Percentiles rank a stretch among this genome's conserved stretches.
phyloP scores from a whole-genome alignment of 1,284 basidiomycete genomes.

The Ganoderma multipileum region DNA sequence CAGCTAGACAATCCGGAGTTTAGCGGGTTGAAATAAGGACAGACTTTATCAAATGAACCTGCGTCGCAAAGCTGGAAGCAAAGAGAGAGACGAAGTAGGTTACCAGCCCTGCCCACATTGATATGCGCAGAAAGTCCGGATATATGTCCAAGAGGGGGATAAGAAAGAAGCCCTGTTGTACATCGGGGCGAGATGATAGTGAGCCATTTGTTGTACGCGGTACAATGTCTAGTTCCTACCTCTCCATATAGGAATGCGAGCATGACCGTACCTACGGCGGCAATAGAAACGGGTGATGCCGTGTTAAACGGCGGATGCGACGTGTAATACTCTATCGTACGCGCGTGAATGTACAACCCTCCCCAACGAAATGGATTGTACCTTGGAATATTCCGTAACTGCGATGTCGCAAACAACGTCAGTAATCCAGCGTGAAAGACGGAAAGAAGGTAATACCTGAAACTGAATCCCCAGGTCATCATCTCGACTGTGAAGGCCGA shows the following conservation, averaged over 20 bases:
- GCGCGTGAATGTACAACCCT: neutral
- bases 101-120: slow-evolving; percentile 33
- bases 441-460: slow-evolving; percentile 25
- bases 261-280: slow-evolving; percentile 27
- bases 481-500: slow-evolving; percentile 34
- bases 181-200: neutral
- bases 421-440: neutral
- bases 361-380: neutral
- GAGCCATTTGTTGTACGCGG: neutral
- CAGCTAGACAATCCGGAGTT: slow-evolving; percentile 22
- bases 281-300: slow-evolving; percentile 26
- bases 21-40: neutral
- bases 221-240: slow-evolving; percentile 4
- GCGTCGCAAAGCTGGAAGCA: slow-evolving; percentile 36
- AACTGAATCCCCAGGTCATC: slow-evolving; percentile 36
- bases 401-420: neutral
- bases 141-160: slow-evolving; percentile 35
- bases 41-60: slow-evolving; percentile 17
- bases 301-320: slow-evolving; percentile 31
- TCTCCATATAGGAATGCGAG: slow-evolving; percentile 33
- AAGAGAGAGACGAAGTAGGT: slow-evolving; percentile 31
- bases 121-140: slow-evolving; percentile 31
- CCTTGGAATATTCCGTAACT: slow-evolving; percentile 38
- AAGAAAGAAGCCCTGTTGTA: slow-evolving; percentile 29
- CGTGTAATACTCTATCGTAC: slow-evolving; percentile 29